These are phyloP conservation scores for Tolypocladium cylindrosporum DNA, from an alignment of 2,329 filamentous ascomycete genomes.

Conservation along the genomic window DNA sequence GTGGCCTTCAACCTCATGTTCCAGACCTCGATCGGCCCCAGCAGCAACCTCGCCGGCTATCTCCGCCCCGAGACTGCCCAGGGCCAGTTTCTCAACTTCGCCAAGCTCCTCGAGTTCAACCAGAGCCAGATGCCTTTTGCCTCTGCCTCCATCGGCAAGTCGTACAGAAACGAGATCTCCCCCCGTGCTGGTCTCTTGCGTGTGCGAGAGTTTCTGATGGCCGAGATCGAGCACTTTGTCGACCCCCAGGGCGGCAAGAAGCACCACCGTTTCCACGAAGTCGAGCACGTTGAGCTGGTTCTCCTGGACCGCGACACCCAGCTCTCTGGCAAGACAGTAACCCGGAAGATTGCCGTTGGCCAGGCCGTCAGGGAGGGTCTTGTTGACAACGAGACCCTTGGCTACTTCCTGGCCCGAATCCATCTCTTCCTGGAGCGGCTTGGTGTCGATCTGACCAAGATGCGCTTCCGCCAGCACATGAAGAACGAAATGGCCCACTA, in stretches of 20 bases:
- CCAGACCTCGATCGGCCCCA: constrained; percentile 87
- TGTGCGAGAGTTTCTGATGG: constrained; percentile 97
- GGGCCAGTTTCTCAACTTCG: constrained; percentile 96
- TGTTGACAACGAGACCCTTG: constrained; percentile 95
- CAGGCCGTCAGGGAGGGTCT: constrained; percentile 73
- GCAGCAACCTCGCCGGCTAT: constrained; percentile 76
- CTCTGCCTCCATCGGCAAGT: constrained; percentile 94
- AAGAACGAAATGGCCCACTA: constrained; percentile 72
- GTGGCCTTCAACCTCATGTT: constrained; percentile 99
- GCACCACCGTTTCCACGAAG: constrained; percentile 76
- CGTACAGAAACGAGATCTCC: constrained; percentile 96
- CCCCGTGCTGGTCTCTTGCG: constrained; percentile 83
- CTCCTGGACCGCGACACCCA: constrained; percentile 81
- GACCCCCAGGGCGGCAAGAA: constrained; percentile 93
- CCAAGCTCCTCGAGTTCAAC: constrained; percentile 94
- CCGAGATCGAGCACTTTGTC: constrained; percentile 97
- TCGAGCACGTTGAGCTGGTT: constrained; percentile 73
- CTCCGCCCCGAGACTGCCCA: constrained; percentile 92
- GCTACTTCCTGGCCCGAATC: constrained; percentile 94
- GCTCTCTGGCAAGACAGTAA: constrained; percentile 71
- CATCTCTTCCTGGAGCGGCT: constrained; percentile 83
- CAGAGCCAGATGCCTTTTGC: constrained; percentile 93
- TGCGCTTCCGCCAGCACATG: constrained; percentile 98
- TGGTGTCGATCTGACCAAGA: constrained; percentile 76
- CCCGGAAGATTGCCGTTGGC: constrained; percentile 67